A percentile compares a stretch with the other conserved stretches of the same genome.
Conservation (phyloP, 768 basidiomycete genomes). For the Boletus vinaceobasis region DNA sequence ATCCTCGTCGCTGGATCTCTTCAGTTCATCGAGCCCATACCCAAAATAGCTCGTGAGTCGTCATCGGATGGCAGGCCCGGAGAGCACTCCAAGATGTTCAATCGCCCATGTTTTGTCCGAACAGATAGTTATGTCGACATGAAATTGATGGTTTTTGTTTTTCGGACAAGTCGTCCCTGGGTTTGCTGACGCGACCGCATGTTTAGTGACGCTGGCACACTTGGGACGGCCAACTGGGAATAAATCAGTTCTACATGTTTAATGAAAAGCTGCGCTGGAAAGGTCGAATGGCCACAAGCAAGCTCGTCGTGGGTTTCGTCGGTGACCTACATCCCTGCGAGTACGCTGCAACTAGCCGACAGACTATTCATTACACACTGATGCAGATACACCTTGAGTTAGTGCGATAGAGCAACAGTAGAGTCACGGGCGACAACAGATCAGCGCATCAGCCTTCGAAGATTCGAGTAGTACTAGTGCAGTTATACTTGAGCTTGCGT, state of each 20-base stretch:
- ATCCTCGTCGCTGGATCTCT: conserved; percentile 33
- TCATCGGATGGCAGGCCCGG: background rate
- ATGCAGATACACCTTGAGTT: background rate
- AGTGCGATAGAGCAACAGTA: background rate
- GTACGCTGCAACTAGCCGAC: background rate
- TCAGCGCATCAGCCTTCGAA: background rate
- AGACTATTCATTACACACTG: background rate
- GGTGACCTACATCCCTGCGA: background rate
- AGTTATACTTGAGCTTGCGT: background rate
- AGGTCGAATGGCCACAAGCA: background rate
- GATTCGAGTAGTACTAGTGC: background rate
- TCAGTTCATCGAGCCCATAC: conserved; percentile 32
- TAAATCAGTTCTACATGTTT: background rate
- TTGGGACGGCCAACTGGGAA: background rate
- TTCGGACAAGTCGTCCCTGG: background rate
- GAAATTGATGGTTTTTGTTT: background rate
- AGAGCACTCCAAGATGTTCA: background rate
- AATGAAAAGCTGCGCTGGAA: background rate
- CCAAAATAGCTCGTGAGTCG: conserved; percentile 17
- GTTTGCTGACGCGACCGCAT: background rate
- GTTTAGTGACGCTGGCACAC: background rate
- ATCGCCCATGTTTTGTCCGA: background rate
- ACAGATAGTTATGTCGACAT: background rate
- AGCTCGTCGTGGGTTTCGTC: background rate
- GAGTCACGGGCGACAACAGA: background rate